A percentile compares a stretch with the other conserved stretches of the same genome.
Conservation (phyloP, 2,329 filamentous ascomycete genomes). For the Beauveria sp. region DNA sequence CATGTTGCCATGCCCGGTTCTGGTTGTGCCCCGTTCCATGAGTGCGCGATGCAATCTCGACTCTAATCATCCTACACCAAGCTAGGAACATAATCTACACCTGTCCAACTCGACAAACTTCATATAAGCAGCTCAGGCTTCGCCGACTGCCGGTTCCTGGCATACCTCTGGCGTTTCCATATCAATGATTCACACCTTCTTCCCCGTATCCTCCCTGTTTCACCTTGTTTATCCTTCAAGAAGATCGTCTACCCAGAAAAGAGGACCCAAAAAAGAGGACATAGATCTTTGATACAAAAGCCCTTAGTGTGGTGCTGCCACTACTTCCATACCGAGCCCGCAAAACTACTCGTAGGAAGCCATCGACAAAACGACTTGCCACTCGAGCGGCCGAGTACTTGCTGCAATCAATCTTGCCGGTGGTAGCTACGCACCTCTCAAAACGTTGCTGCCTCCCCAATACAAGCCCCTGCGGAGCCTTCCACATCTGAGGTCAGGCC, state of each 20-base stretch:
- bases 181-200: neutral
- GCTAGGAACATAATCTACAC: neutral
- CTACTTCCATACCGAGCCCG: neutral
- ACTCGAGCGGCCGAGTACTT: neutral
- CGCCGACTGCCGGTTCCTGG: slow-evolving; percentile 5
- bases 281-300: neutral
- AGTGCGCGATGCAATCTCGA: slow-evolving; percentile 6
- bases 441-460: neutral
- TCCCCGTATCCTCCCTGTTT: neutral
- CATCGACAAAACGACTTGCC: neutral
- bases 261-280: neutral
- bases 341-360: neutral
- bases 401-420: neutral
- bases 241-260: neutral
- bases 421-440: neutral
- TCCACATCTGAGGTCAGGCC: neutral
- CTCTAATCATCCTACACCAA: slow-evolving; percentile 7
- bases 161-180: neutral
- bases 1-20: slow-evolving; percentile 1
- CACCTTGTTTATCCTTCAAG: neutral
- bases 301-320: neutral
- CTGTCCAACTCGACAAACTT: neutral
- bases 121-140: slow-evolving; percentile 7
- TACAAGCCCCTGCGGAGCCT: neutral
- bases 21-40: neutral